A percentile compares a stretch with the other conserved stretches of the same genome.
Evolutionary conservation across 805 yeast species (phyloP).

Genomic region (Naumovozyma dairenensis): DNA sequence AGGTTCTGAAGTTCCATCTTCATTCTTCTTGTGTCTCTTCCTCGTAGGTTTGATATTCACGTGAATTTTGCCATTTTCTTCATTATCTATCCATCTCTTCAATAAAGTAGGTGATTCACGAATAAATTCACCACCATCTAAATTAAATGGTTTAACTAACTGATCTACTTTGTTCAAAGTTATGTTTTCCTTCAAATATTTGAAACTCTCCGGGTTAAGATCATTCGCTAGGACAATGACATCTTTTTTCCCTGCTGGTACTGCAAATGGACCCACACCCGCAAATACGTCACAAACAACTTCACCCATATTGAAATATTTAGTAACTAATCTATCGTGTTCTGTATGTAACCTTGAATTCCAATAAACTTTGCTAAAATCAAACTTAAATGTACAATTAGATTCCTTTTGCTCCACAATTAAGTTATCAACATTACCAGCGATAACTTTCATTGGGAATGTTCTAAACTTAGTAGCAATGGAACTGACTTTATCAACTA

Average conservation of each 20-base stretch:
- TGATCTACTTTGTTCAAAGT: constrained; percentile 47
- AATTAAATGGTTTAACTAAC: constrained; percentile 54
- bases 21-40: constrained; percentile 29
- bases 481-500: constrained; percentile 81
- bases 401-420: constrained; percentile 78
- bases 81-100: constrained; percentile 33
- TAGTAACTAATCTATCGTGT: constrained; percentile 66
- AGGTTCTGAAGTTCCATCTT: constrained; percentile 11
- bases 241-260: constrained; percentile 85
- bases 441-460: constrained; percentile 86
- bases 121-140: constrained; percentile 81
- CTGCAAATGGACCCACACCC: constrained; percentile 97
- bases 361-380: constrained; percentile 94
- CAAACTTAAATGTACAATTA: constrained; percentile 76
- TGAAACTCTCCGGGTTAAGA: constrained; percentile 77
- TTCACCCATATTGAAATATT: constrained; percentile 49
- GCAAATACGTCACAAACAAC: constrained; percentile 94
- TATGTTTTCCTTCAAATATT: constrained; percentile 59
- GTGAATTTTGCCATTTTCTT: constrained; percentile 30
- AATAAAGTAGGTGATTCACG: constrained; percentile 45
- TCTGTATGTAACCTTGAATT: constrained; percentile 90
- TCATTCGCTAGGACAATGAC: constrained; percentile 85
- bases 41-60: constrained; percentile 30
- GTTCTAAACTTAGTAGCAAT: constrained; percentile 86
- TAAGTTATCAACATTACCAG: constrained; percentile 63